Percentiles rank a stretch among this genome's conserved stretches.
These are phyloP conservation scores for Venturia nashicola DNA, from an alignment of 2,329 filamentous ascomycete genomes.

Conservation along the genomic window DNA sequence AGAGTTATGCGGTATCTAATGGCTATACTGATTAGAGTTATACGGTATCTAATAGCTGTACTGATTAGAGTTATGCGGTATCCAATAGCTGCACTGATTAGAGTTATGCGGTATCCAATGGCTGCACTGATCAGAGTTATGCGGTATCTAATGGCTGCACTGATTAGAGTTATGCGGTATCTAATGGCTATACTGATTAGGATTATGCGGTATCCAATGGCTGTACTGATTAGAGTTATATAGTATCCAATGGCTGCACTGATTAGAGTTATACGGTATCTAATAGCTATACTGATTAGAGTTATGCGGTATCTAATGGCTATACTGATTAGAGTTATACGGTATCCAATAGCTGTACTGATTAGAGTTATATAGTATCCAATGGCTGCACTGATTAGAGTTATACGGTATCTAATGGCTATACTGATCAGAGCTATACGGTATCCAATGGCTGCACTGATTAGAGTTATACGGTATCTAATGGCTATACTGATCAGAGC, in stretches of 20 bases:
- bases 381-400: neutral
- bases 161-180: neutral
- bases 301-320: neutral
- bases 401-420: neutral
- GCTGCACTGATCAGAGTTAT: neutral
- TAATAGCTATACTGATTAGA: neutral
- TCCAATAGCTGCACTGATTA: neutral
- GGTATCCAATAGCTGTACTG: neutral
- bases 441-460: neutral
- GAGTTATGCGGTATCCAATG: neutral
- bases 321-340: neutral
- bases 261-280: neutral
- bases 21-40: neutral
- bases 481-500: neutral
- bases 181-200: neutral
- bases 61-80: neutral
- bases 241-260: neutral
- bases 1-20: neutral
- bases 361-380: neutral
- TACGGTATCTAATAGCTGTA: neutral
- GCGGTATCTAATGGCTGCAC: neutral
- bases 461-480: neutral
- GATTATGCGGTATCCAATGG: too few relatives aligned
- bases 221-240: neutral
- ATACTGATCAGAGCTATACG: neutral